Evolutionary conservation across 257 asterid species (phyloP).

Genomic region (Eucommia ulmoides): DNA sequence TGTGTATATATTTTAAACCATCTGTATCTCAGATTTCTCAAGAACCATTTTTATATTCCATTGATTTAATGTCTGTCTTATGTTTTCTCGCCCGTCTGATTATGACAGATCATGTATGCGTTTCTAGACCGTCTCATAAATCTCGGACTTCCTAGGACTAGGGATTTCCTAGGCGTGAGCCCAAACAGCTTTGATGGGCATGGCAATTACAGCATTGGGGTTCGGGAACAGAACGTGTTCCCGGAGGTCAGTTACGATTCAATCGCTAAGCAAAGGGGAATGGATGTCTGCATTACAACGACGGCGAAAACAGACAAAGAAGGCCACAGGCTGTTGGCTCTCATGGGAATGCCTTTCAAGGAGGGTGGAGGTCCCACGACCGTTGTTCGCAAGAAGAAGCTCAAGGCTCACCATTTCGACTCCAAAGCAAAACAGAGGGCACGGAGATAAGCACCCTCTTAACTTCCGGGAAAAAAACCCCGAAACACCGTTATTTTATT

Average conservation of each 20-base stretch:
- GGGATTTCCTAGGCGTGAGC: constrained; percentile 93
- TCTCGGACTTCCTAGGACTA: constrained; percentile 80
- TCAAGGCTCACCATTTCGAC: constrained; percentile 83
- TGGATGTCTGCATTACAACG: constrained; percentile 89
- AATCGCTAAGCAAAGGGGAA: constrained; percentile 83
- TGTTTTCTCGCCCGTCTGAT: too few species aligned
- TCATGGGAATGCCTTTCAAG: constrained; percentile 94
- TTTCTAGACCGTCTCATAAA: constrained; percentile 92
- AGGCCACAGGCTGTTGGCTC: constrained; percentile 64
- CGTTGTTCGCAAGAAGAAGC: constrained; percentile 63
- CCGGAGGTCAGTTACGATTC: constrained; percentile 67
- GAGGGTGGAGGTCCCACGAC: constrained; percentile 35
- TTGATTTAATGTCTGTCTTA: too few species aligned
- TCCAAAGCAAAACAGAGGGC: constrained; percentile 56
- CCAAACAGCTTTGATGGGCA: constrained; percentile 87
- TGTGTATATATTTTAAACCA: too few species aligned
- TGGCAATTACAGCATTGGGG: constrained; percentile 82
- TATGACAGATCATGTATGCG: constrained; percentile 62
- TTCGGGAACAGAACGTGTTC: constrained; percentile 87
- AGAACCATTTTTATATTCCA: too few species aligned
- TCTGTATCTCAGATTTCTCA: too few species aligned
- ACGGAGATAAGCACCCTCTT: constrained; percentile 27
- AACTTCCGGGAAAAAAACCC: too few species aligned
- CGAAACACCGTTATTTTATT: too few species aligned
- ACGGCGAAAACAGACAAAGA: constrained; percentile 80